Evolutionary conservation across 345 rosid genomes (phyloP).

Genomic region (Lepidium sativum): DNA sequence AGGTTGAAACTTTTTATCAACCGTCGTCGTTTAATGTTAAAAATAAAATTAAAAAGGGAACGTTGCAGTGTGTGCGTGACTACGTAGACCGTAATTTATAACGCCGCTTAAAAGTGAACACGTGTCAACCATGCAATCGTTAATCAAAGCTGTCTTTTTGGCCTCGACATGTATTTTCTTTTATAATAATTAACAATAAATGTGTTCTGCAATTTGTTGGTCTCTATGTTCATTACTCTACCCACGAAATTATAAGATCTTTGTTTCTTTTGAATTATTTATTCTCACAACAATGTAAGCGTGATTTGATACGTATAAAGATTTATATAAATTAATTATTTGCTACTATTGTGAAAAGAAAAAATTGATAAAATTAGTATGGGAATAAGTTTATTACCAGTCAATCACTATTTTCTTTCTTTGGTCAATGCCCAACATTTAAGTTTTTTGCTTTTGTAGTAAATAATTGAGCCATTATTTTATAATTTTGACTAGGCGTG

Average conservation of each 20-base stretch:
- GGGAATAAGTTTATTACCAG: background rate
- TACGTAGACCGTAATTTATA: constrained; percentile 16
- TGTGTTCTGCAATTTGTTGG: constrained; percentile 11
- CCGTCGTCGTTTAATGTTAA: constrained; percentile 2
- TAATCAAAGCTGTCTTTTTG: constrained; percentile 17
- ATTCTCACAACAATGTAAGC: too few relatives aligned
- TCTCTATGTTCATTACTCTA: background rate
- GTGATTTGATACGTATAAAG: too few relatives aligned
- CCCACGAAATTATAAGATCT: background rate
- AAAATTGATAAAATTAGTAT: background rate
- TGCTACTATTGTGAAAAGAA: background rate
- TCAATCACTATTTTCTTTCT: background rate
- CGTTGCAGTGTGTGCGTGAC: constrained; percentile 21
- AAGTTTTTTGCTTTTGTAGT: background rate
- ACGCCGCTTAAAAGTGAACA: constrained; percentile 13
- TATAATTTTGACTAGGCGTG: too few relatives aligned
- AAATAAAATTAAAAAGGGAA: constrained; percentile 5
- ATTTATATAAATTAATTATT: background rate
- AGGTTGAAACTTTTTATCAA: constrained; percentile 19
- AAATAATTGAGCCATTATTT: too few relatives aligned
- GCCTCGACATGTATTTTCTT: background rate
- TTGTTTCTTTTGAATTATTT: too few relatives aligned
- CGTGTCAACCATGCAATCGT: constrained; percentile 30
- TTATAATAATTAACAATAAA: constrained; percentile 10
- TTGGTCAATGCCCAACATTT: background rate